Percentiles rank a stretch among this genome's conserved stretches.
These are phyloP conservation scores for Elongisporangium anandrum DNA, from an alignment of 352 stramenopile species.

Conservation along the genomic window DNA sequence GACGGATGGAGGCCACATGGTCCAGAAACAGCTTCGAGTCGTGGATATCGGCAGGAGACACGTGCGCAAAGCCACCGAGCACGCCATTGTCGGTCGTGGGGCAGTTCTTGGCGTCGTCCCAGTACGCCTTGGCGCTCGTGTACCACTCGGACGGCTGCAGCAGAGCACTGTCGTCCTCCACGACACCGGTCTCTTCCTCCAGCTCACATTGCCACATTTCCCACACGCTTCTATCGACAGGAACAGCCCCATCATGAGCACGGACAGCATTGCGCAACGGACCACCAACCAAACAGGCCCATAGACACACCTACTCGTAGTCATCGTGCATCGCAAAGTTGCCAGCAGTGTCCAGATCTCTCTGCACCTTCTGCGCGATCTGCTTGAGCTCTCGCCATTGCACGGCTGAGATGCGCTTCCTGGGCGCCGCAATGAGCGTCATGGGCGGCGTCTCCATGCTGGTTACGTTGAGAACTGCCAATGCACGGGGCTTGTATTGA, in stretches of 20 bases:
- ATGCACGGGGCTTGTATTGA: neutral
- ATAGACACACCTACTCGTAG: constrained; percentile 38
- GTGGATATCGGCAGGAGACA: constrained; percentile 75
- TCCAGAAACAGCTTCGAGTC: constrained; percentile 67
- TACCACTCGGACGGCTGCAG: constrained; percentile 51
- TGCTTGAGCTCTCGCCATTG: constrained; percentile 53
- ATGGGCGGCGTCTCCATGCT: neutral
- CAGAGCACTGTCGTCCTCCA: constrained; percentile 4
- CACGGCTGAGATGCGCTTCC: constrained; percentile 24
- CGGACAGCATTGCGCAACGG: neutral
- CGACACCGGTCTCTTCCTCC: constrained; percentile 18
- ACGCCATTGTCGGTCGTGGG: constrained; percentile 92
- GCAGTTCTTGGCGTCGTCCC: constrained; percentile 90
- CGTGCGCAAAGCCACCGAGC: constrained; percentile 87
- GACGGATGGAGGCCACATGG: constrained; percentile 33
- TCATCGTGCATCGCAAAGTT: constrained; percentile 52
- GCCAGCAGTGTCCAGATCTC: constrained; percentile 47
- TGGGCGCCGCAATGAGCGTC: constrained; percentile 3
- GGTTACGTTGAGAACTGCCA: neutral
- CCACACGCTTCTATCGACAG: constrained; percentile 42
- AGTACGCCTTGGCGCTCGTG: constrained; percentile 69
- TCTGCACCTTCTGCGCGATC: constrained; percentile 52
- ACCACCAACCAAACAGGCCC: neutral
- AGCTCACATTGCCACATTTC: constrained; percentile 74
- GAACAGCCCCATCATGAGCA: neutral